Conservation (phyloP, 2,329 filamentous ascomycete genomes). For the Neurospora sp. region DNA sequence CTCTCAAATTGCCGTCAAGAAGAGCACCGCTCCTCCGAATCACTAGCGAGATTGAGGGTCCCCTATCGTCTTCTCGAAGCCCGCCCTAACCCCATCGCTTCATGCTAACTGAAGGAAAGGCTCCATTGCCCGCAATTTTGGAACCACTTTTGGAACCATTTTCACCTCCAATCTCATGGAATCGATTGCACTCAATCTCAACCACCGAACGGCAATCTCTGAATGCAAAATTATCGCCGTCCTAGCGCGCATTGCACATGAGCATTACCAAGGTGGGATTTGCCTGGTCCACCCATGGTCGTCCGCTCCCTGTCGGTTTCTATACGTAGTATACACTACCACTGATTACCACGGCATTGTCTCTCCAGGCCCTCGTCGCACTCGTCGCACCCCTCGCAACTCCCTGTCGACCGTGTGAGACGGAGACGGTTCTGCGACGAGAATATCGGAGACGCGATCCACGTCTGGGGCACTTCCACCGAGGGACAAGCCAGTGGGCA, state of each 20-base stretch:
- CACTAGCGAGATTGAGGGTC: constrained; percentile 32
- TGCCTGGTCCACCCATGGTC: neutral
- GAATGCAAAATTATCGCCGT: neutral
- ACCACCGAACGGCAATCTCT: constrained; percentile 1
- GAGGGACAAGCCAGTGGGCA: neutral
- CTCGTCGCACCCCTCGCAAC: neutral
- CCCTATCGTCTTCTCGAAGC: constrained; percentile 24
- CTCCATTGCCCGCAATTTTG: neutral
- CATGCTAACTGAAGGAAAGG: constrained; percentile 19
- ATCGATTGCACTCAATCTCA: constrained; percentile 4
- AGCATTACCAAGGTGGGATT: neutral
- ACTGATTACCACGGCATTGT: neutral
- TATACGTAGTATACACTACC: neutral
- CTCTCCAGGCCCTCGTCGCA: neutral
- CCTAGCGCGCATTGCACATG: neutral
- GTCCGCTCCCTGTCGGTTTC: neutral
- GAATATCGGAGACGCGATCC: neutral
- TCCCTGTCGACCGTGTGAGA: neutral
- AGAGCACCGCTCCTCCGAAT: constrained; percentile 21
- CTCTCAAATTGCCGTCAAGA: constrained; percentile 21
- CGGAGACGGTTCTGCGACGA: constrained; percentile 1
- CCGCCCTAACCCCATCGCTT: constrained; percentile 23
- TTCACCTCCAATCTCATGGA: neutral
- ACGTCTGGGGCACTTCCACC: neutral
- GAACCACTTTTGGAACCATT: neutral